Base-by-base conservation (phyloP, 108 stramenopile genomes). In the Stephanodiscus minutulus region DNA sequence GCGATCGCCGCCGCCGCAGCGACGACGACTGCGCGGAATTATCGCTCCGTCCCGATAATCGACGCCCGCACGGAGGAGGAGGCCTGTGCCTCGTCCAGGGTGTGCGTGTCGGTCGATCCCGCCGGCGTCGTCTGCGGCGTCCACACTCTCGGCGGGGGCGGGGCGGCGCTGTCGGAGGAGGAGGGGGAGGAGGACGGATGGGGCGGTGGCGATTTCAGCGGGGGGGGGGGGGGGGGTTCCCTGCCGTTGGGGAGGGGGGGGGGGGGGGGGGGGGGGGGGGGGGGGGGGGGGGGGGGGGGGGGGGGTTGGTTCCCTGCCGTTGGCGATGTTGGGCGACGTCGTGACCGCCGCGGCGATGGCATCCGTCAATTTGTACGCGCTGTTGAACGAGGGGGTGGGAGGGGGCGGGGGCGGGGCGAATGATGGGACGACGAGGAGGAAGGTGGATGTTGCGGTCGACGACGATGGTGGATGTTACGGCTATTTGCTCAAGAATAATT, bases 1-100 rank as follows among this genome's bases (percentile, higher is more conserved):
- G 5, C 31, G 31, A 33, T 5, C 3, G 5, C 2, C 5, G 31
- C 31, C 3, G 31, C 31, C 2, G 2, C 31, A 5, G 31, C 31
- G 3, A 5, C 31, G 31, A 33, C 31, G 2, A 33, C 31, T 2
- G 5, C 31, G 2, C 21, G 54, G 9, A 25, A 55, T 1, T 12
- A 22, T 33, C 39, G 58, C 11, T 77, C 71, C 27, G 60, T 88
- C 6, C 71, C 84, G 25, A 65, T 91, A 47, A 64, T 89, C 9
- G 91, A 91, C 77, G 85, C 91, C 7, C 76, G 83, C 2, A 43
- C 71, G 21, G 88, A 89, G 49, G 91, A 91, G 69, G 91, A 33
- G 31, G 31, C 5, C 2, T 33, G 31, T 5, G 31, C 31, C 31
- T 33, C 31, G 31, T 33, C 31, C 3, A 33, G 31, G 31, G 84